Conservation (phyloP, 139 green algal species). For the Nannochloris sp. region DNA sequence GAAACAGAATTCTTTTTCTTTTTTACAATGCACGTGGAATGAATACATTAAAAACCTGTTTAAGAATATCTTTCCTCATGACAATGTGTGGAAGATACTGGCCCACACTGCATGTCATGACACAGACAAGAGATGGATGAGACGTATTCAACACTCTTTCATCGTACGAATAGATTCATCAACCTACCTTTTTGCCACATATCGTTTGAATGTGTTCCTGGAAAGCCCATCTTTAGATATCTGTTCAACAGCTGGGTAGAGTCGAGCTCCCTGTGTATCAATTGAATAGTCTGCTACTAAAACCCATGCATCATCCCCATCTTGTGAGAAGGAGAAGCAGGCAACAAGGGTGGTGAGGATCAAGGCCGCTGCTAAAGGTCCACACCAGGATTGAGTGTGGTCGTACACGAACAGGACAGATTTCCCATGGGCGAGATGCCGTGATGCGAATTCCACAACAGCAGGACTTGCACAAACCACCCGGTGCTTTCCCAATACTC, state of each 20-base stretch:
- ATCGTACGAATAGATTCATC: too few relatives aligned
- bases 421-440: conserved; percentile 10
- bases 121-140: too few relatives aligned
- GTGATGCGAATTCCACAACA: conserved; percentile 35
- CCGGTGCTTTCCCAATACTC: conserved; percentile 4
- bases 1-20: neutral
- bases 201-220: conserved; percentile 15
- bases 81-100: conserved; percentile 38
- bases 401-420: neutral
- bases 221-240: neutral
- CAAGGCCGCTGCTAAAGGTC: neutral
- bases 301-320: too few relatives aligned
- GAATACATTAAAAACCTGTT: conserved; percentile 74
- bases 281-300: neutral
- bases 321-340: too few relatives aligned
- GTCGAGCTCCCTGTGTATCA: neutral
- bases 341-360: too few relatives aligned
- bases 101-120: conserved; percentile 19
- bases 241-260: neutral
- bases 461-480: conserved; percentile 24
- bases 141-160: too few relatives aligned
- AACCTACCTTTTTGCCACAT: neutral
- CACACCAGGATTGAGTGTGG: neutral
- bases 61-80: conserved; percentile 46
- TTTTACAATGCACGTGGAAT: neutral